These are phyloP conservation scores for Kuraishia hungarica DNA, from an alignment of 805 yeast genomes.

Conservation along the genomic window DNA sequence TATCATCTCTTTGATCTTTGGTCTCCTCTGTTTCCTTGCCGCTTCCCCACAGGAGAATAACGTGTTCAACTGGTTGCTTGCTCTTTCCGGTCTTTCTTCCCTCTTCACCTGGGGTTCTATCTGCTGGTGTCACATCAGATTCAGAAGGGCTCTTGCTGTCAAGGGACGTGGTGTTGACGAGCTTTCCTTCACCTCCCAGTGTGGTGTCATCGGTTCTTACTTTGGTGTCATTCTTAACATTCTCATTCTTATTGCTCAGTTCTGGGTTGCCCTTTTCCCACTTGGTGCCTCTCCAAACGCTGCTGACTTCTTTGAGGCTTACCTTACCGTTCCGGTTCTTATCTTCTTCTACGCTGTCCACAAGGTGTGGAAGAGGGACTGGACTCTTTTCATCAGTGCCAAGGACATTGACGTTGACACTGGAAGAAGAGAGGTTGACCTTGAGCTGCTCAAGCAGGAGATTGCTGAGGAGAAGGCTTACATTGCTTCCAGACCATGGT, in stretches of 20 bases:
- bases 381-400: conserved; percentile 34
- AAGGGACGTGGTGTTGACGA: conserved; percentile 66
- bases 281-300: conserved; percentile 38
- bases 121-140: conserved; percentile 59
- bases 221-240: conserved; percentile 54
- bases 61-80: conserved; percentile 68
- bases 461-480: conserved; percentile 47
- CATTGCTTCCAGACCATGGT: conserved; percentile 35
- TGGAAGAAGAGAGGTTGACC: conserved; percentile 54
- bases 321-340: conserved; percentile 57
- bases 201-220: conserved; percentile 60
- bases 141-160: conserved; percentile 53
- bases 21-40: conserved; percentile 53
- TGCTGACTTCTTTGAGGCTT: conserved; percentile 51
- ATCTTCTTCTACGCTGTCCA: conserved; percentile 33
- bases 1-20: conserved; percentile 40
- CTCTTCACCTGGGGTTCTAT: conserved; percentile 75
- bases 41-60: conserved; percentile 47
- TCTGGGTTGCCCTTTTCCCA: conserved; percentile 79
- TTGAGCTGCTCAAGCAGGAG: conserved; percentile 48
- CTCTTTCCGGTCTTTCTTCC: conserved; percentile 73
- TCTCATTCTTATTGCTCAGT: conserved; percentile 63
- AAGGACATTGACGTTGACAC: conserved; percentile 50
- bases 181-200: conserved; percentile 55
- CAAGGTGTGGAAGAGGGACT: conserved; percentile 21